Percentiles rank a stretch among this genome's conserved stretches.
phyloP scores from a whole-genome alignment of 1,284 basidiomycete genomes.

The Cronartium ribicola region DNA sequence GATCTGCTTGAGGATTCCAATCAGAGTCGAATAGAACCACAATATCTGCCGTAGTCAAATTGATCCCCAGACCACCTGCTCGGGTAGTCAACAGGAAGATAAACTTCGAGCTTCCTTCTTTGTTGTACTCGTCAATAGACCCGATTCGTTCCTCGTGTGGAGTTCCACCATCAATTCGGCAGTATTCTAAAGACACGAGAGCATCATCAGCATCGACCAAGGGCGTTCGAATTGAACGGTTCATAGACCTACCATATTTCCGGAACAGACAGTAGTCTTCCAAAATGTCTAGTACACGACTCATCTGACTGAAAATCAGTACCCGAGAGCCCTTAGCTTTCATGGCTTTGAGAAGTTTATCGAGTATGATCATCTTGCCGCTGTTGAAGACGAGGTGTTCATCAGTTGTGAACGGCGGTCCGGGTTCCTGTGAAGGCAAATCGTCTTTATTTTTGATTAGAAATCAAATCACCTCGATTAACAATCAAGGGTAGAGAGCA shows the following conservation, averaged over 20 bases:
- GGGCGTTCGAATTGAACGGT: background rate
- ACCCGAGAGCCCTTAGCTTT: conserved; percentile 89
- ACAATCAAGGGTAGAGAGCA: background rate
- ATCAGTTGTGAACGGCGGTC: conserved; percentile 96
- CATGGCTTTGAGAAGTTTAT: conserved; percentile 84
- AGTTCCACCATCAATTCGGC: conserved; percentile 91
- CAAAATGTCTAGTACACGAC: conserved; percentile 86
- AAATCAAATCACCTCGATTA: background rate
- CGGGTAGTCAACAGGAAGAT: conserved; percentile 95
- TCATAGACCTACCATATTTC: conserved; percentile 65
- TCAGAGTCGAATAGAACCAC: conserved; percentile 98
- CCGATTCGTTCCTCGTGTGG: conserved; percentile 93
- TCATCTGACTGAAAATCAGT: conserved; percentile 98
- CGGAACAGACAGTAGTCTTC: conserved; percentile 97
- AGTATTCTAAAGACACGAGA: conserved; percentile 66
- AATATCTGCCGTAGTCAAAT: conserved; percentile 88
- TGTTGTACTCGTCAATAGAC: conserved; percentile 98
- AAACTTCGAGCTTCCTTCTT: conserved; percentile 88
- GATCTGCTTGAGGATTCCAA: conserved; percentile 98
- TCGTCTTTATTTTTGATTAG: background rate
- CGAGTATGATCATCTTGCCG: conserved; percentile 96
- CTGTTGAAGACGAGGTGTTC: conserved; percentile 92
- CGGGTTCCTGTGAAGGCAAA: conserved; percentile 61
- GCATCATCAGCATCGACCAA: background rate
- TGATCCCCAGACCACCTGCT: conserved; percentile 97